phyloP scores from a whole-genome alignment of 495 filamentous ascomycete genomes.

The Letharia columbiana region DNA sequence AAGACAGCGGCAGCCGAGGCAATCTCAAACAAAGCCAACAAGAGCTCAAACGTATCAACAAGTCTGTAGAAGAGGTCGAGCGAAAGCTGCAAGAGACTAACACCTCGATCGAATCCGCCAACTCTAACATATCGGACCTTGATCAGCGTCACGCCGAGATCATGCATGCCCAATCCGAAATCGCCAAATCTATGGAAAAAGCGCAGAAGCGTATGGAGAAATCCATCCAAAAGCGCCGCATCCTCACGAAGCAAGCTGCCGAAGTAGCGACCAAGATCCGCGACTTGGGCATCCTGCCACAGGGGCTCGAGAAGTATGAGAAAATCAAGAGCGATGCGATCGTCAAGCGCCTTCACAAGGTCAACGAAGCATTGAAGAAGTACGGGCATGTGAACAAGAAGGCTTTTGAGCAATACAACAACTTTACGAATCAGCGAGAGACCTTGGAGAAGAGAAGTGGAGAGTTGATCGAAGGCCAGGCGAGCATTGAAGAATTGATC shows the following conservation, averaged over 20 bases:
- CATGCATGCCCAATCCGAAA: slow-evolving; percentile 60
- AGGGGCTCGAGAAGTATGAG: slow-evolving; percentile 87
- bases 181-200: slow-evolving; percentile 73
- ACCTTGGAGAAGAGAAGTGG: slow-evolving; percentile 68
- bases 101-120: slow-evolving; percentile 56
- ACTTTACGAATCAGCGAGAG: slow-evolving; percentile 86
- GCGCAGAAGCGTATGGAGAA: slow-evolving; percentile 88
- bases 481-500: slow-evolving; percentile 84
- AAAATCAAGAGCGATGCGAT: slow-evolving; percentile 69
- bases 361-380: slow-evolving; percentile 90
- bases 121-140: slow-evolving; percentile 49
- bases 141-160: slow-evolving; percentile 57
- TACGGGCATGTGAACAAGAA: slow-evolving; percentile 99
- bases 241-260: slow-evolving; percentile 62
- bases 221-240: slow-evolving; percentile 75
- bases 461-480: slow-evolving; percentile 75
- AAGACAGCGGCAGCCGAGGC: slow-evolving; percentile 46
- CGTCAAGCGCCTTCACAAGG: slow-evolving; percentile 79
- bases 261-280: slow-evolving; percentile 83
- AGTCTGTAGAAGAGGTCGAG: slow-evolving; percentile 53
- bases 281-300: slow-evolving; percentile 85
- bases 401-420: slow-evolving; percentile 97
- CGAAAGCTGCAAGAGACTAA: slow-evolving; percentile 64
- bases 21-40: slow-evolving; percentile 71
- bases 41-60: slow-evolving; percentile 68